These are phyloP conservation scores for Capsicum chinense DNA, from an alignment of 257 asterid species.

Conservation along the genomic window DNA sequence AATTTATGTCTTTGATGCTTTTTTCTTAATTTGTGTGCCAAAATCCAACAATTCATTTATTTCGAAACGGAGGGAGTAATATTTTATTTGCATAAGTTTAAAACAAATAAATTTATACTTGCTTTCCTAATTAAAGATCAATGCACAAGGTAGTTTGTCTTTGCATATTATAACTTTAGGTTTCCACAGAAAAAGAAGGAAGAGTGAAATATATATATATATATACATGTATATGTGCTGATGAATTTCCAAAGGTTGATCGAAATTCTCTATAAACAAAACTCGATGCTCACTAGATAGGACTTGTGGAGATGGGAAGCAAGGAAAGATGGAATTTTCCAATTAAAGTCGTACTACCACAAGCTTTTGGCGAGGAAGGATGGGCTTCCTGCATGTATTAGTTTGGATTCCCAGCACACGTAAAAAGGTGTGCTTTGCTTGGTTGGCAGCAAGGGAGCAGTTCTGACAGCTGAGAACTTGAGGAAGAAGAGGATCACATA, in stretches of 20 bases:
- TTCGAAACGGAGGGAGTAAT: not conserved
- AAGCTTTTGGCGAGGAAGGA: not conserved
- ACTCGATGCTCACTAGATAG: slow-evolving; percentile 7
- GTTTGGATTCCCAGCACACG: slow-evolving; percentile 14
- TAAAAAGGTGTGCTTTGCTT: not conserved
- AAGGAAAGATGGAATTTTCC: not conserved
- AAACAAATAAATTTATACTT: not conserved
- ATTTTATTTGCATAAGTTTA: slow-evolving; percentile 5
- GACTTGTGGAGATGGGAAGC: slow-evolving; percentile 7
- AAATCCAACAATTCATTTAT: too few species aligned
- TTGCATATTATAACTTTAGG: not conserved
- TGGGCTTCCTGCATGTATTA: not conserved
- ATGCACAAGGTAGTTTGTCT: slow-evolving; percentile 12
- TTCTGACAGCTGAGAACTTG: not conserved
- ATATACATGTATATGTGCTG: slow-evolving; percentile 4
- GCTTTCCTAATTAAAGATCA: slow-evolving; percentile 1
- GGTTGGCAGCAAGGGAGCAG: slow-evolving; percentile 17
- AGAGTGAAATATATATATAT: not conserved
- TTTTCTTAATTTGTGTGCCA: too few species aligned
- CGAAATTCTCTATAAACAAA: not conserved
- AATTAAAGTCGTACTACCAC: not conserved
- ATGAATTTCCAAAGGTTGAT: slow-evolving; percentile 2
- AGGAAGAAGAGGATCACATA: slow-evolving; percentile 10
- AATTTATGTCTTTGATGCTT: too few species aligned
- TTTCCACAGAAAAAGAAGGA: not conserved